Percentiles rank a stretch among this genome's conserved stretches.
Conservation (phyloP, 345 rosid species). For the Linum lewisii region DNA sequence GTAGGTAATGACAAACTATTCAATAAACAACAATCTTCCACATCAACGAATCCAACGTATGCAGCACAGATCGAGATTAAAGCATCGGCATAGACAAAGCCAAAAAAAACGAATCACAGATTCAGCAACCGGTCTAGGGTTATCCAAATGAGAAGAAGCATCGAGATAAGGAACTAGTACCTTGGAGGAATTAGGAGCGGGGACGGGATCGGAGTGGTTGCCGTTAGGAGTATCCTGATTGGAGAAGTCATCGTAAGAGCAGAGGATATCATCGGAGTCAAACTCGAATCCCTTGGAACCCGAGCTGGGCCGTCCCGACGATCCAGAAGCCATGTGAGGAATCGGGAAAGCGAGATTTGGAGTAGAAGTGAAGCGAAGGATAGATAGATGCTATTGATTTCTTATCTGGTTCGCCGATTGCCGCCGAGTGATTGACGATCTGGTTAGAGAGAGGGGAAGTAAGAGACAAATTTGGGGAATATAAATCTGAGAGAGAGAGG, state of each 20-base stretch:
- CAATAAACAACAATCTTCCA: neutral
- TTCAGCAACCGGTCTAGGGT: too few species aligned
- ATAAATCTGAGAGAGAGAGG: too few species aligned
- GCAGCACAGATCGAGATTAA: neutral
- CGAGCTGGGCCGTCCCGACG: slow-evolving; percentile 58
- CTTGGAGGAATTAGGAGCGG: slow-evolving; percentile 35
- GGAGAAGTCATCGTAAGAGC: slow-evolving; percentile 80
- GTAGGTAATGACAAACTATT: neutral
- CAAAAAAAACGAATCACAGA: too few species aligned
- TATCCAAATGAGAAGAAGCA: too few species aligned
- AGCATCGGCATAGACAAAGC: too few species aligned
- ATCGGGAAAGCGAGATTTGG: neutral
- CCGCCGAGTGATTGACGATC: too few species aligned
- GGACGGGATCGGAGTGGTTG: slow-evolving; percentile 40
- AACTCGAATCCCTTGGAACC: slow-evolving; percentile 87
- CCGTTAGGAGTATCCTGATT: slow-evolving; percentile 74
- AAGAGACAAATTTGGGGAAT: too few species aligned
- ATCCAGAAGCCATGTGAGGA: slow-evolving; percentile 73
- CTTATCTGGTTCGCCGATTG: too few species aligned
- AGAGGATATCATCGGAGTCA: slow-evolving; percentile 91
- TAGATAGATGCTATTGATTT: too few species aligned
- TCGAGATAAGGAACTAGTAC: slow-evolving; percentile 17
- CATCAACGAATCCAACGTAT: neutral
- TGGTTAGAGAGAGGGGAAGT: too few species aligned
- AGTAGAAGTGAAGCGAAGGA: too few species aligned